Evolutionary conservation across 2,329 filamentous ascomycete genomes (phyloP).

Genomic region (Arthrinium phaeospermum): DNA sequence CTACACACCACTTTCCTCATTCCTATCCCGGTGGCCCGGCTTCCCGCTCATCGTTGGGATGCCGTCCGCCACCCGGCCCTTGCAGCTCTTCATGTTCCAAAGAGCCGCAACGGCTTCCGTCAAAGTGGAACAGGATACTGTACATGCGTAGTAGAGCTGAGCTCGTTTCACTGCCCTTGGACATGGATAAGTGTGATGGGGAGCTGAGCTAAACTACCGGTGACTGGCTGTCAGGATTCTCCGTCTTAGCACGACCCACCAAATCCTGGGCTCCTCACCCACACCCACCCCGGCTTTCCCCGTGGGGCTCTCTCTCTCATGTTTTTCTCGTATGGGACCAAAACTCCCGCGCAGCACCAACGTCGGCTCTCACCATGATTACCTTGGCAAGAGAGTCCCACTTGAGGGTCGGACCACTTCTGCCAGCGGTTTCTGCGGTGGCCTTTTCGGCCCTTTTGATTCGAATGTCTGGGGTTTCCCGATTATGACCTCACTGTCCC

Average conservation of each 20-base stretch:
- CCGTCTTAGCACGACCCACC: neutral
- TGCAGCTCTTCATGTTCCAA: neutral
- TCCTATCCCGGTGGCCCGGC: neutral
- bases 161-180: neutral
- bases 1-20: neutral
- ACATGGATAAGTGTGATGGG: neutral
- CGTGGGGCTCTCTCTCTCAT: conserved; percentile 3
- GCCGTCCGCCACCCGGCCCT: neutral
- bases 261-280: too few relatives aligned
- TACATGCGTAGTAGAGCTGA: neutral
- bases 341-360: neutral
- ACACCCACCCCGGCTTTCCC: conserved; percentile 7
- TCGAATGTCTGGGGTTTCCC: neutral
- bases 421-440: neutral
- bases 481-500: conserved; percentile 3
- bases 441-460: neutral
- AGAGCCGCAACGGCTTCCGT: neutral
- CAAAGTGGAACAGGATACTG: neutral
- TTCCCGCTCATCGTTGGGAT: too few relatives aligned
- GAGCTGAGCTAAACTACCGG: neutral
- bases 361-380: neutral
- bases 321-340: neutral
- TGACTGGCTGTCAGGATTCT: neutral
- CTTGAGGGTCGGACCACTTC: neutral
- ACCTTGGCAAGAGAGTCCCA: neutral